A percentile compares a stretch with the other conserved stretches of the same genome.
These are phyloP conservation scores for Malassezia sympodialis DNA, from an alignment of 1,284 basidiomycete species.

Conservation along the genomic window DNA sequence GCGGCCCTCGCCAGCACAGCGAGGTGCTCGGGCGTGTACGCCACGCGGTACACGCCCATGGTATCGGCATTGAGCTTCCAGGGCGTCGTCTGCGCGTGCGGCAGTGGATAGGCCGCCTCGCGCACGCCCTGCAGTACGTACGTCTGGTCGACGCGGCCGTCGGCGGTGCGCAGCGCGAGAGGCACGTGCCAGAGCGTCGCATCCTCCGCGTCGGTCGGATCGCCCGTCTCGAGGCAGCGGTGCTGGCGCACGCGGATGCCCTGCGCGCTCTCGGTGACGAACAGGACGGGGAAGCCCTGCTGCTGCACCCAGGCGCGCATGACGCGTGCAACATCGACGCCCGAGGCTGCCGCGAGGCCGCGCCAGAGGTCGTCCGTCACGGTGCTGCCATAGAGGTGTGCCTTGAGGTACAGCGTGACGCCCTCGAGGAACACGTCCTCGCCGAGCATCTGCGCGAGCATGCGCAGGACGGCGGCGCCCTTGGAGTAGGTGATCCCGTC, in stretches of 20 bases:
- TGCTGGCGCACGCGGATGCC: conserved; percentile 60
- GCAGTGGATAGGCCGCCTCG: conserved; percentile 59
- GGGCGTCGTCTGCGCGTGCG: conserved; percentile 55
- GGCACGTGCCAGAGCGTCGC: conserved; percentile 83
- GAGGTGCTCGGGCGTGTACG: conserved; percentile 73
- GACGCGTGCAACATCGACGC: conserved; percentile 65
- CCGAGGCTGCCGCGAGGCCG: conserved; percentile 70
- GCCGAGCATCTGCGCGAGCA: conserved; percentile 74
- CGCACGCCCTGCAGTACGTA: conserved; percentile 62
- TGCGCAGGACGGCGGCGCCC: conserved; percentile 63
- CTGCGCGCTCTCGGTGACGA: conserved; percentile 65
- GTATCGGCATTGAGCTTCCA: conserved; percentile 82
- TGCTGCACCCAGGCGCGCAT: conserved; percentile 90
- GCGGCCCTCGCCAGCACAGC: conserved; percentile 70
- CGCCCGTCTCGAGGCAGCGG: conserved; percentile 79
- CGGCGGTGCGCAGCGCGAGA: conserved; percentile 62
- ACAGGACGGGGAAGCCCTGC: conserved; percentile 65
- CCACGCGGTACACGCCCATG: conserved; percentile 78
- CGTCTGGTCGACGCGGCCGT: conserved; percentile 56
- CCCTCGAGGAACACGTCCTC: conserved; percentile 59
- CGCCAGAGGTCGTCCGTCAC: conserved; percentile 81
- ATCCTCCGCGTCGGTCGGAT: conserved; percentile 62
- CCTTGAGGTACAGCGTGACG: conserved; percentile 74
- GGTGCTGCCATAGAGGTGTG: conserved; percentile 70
- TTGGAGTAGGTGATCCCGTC: conserved; percentile 50